Evolutionary conservation across 164 flowering plant species (phyloP).

Genomic region (Aristolochia californica): DNA sequence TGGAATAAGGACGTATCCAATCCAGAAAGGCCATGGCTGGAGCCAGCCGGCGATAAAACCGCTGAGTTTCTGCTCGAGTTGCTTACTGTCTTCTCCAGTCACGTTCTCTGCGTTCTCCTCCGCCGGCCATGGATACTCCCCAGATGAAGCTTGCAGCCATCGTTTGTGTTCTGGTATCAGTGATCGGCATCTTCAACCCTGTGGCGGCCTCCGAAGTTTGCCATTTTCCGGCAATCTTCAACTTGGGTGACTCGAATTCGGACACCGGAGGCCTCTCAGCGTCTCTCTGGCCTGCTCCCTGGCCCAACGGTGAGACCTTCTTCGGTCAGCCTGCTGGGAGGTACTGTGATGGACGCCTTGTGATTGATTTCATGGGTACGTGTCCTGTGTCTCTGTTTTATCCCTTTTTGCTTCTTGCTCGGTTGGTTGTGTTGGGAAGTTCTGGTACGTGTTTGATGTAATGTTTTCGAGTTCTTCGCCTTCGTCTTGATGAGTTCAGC

Average conservation of each 20-base stretch:
- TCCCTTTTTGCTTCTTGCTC: background rate
- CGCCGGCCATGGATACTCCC: no score
- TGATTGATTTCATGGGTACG: slow-evolving; percentile 1
- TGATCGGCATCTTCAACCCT: no score
- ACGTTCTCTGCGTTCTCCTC: no score
- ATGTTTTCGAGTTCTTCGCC: background rate
- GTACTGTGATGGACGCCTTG: background rate
- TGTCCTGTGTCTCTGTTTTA: background rate
- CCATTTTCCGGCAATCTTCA: slow-evolving; percentile 1
- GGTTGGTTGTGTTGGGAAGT: background rate
- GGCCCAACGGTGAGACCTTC: slow-evolving; percentile 1
- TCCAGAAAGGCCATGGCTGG: no score
- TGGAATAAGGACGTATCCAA: no score
- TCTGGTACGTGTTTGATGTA: background rate
- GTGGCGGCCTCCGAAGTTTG: background rate
- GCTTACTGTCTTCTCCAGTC: no score
- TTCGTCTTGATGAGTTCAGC: background rate
- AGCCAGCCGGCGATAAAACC: no score
- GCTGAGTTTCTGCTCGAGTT: no score
- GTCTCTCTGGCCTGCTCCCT: background rate
- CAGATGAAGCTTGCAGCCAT: no score
- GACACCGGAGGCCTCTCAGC: slow-evolving; percentile 1
- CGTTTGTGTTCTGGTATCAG: no score
- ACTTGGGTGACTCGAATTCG: slow-evolving; percentile 1
- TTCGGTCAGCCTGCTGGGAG: slow-evolving; percentile 1